Evolutionary conservation across 257 asterid species (phyloP).

Genomic region (Gentiana dahurica): DNA sequence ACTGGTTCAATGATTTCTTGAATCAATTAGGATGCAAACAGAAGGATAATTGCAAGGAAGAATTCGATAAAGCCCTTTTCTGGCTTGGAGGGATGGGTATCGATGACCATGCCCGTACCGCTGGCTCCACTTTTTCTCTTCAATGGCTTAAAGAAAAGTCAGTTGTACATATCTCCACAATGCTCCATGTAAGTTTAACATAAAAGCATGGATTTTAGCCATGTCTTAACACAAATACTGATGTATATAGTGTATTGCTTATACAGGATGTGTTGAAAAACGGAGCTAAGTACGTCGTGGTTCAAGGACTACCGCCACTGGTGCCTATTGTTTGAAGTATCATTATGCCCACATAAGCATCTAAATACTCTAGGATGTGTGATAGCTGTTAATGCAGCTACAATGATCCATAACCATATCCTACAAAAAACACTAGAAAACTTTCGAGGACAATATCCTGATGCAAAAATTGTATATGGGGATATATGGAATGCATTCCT

Average conservation of each 20-base stretch:
- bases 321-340: constrained; percentile 31
- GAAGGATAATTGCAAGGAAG: constrained; percentile 14
- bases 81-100: constrained; percentile 44
- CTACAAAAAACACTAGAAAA: constrained; percentile 21
- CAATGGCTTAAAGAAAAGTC: constrained; percentile 22
- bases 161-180: constrained; percentile 11
- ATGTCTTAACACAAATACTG: no score
- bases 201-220: no score
- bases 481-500: constrained; percentile 38
- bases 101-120: constrained; percentile 21
- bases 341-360: constrained; percentile 8
- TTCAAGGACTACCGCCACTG: constrained; percentile 46
- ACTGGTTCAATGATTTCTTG: constrained; percentile 29
- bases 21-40: constrained; percentile 15
- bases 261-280: constrained; percentile 15
- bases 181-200: constrained; percentile 27
- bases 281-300: constrained; percentile 32
- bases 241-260: background rate
- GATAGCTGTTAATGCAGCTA: constrained; percentile 19
- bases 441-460: constrained; percentile 16
- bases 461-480: constrained; percentile 22
- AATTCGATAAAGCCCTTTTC: constrained; percentile 29
- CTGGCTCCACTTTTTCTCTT: constrained; percentile 13
- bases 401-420: constrained; percentile 27
- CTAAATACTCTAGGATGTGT: constrained; percentile 31